phyloP scores from a whole-genome alignment of 441 rosid genomes.

The Flueggea neowawraea region DNA sequence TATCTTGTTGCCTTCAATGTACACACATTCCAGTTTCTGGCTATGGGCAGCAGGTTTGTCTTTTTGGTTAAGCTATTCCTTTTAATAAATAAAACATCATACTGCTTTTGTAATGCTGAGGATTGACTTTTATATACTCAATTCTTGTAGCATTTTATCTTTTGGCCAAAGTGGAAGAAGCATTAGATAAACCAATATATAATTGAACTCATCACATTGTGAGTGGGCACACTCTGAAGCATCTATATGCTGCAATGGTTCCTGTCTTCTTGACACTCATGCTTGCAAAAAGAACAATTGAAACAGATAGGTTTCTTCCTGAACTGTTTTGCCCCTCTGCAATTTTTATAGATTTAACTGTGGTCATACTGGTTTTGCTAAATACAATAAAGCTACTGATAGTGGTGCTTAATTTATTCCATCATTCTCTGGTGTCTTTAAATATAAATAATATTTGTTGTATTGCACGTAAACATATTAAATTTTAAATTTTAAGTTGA shows the following conservation, averaged over 20 bases:
- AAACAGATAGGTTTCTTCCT: constrained; percentile 51
- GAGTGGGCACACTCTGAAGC: constrained; percentile 92
- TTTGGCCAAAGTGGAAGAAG: constrained; percentile 89
- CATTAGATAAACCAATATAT: constrained; percentile 74
- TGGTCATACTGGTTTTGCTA: neutral
- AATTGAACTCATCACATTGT: constrained; percentile 73
- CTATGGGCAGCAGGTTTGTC: constrained; percentile 92
- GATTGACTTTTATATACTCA: no score
- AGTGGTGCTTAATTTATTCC: no score
- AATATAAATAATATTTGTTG: no score
- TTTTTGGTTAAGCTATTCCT: neutral
- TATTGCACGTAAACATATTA: no score
- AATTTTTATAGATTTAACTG: neutral
- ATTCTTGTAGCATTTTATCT: constrained; percentile 68
- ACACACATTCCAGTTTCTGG: constrained; percentile 93
- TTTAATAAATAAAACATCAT: constrained; percentile 10
- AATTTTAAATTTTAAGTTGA: no score
- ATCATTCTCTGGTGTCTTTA: no score
- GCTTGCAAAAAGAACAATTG: constrained; percentile 76
- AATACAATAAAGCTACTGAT: no score
- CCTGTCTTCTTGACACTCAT: constrained; percentile 85
- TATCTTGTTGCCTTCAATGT: constrained; percentile 89
- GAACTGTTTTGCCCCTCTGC: neutral
- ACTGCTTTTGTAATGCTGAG: constrained; percentile 12
- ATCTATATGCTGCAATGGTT: constrained; percentile 93